Evolutionary conservation across 164 flowering plant species (phyloP).

Genomic region (Aristolochia californica): DNA sequence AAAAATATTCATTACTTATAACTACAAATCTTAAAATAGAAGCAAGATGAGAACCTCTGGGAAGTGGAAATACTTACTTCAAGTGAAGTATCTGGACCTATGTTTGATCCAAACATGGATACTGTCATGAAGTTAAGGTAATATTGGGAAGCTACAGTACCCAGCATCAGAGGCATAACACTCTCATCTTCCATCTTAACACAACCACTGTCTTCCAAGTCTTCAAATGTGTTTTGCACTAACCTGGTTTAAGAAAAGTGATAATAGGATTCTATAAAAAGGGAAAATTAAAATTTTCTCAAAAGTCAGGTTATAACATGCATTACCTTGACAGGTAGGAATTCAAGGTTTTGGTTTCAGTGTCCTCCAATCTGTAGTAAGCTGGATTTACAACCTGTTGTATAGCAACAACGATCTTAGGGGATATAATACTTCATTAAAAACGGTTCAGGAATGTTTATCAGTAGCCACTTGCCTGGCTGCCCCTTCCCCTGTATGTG

Average conservation of each 20-base stretch:
- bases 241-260: constrained; percentile 38
- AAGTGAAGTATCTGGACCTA: constrained; percentile 77
- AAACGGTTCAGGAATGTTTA: too few relatives aligned
- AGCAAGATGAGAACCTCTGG: background rate
- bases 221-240: constrained; percentile 82
- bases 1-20: background rate
- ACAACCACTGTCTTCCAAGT: constrained; percentile 95
- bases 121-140: constrained; percentile 89
- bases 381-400: constrained; percentile 86
- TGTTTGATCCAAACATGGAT: constrained; percentile 94
- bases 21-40: background rate
- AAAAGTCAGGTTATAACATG: background rate
- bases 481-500: too few relatives aligned
- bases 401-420: background rate
- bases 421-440: too few relatives aligned
- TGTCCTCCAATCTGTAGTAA: constrained; percentile 75
- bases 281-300: too few relatives aligned
- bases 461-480: too few relatives aligned
- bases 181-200: constrained; percentile 62
- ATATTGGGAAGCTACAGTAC: constrained; percentile 92
- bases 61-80: constrained; percentile 46
- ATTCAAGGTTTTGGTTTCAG: constrained; percentile 50
- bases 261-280: background rate
- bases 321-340: constrained; percentile 79
- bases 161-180: constrained; percentile 81